Conservation (phyloP, 345 rosid species). For the Citrus reticulata region DNA sequence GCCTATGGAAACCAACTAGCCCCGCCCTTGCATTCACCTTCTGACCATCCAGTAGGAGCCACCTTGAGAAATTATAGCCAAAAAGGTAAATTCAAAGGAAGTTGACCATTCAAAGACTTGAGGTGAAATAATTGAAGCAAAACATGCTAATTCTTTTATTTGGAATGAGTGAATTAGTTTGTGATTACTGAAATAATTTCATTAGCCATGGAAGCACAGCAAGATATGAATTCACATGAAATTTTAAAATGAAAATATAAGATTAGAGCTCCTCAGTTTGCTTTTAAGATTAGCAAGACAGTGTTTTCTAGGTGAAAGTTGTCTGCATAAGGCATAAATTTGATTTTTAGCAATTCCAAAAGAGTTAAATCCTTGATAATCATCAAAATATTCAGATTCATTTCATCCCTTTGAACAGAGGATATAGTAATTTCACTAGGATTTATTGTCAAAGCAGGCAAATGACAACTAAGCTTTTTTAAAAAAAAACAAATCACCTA, state of each 20-base stretch:
- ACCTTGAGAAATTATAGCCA: not conserved
- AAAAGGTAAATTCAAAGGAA: not conserved
- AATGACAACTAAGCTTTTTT: no score
- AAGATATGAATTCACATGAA: not conserved
- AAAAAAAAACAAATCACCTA: no score
- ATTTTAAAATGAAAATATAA: not conserved
- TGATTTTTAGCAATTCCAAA: not conserved
- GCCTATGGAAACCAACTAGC: slow-evolving; percentile 95
- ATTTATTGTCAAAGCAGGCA: no score
- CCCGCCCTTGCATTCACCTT: slow-evolving; percentile 84
- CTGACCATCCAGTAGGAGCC: slow-evolving; percentile 86
- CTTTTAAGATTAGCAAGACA: not conserved
- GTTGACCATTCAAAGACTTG: not conserved
- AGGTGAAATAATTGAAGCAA: not conserved
- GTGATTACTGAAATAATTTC: not conserved
- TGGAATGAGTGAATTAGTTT: no score
- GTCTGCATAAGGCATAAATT: not conserved
- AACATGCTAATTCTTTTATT: not conserved
- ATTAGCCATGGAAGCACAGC: not conserved
- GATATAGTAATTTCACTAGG: no score
- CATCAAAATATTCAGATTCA: no score
- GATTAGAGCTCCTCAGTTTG: not conserved
- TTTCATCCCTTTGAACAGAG: no score
- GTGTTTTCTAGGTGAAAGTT: not conserved
- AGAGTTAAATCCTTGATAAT: no score